These are phyloP conservation scores for Dentiscutata heterogama DNA, from an alignment of 371 early-diverging fungal genomes.

Conservation along the genomic window DNA sequence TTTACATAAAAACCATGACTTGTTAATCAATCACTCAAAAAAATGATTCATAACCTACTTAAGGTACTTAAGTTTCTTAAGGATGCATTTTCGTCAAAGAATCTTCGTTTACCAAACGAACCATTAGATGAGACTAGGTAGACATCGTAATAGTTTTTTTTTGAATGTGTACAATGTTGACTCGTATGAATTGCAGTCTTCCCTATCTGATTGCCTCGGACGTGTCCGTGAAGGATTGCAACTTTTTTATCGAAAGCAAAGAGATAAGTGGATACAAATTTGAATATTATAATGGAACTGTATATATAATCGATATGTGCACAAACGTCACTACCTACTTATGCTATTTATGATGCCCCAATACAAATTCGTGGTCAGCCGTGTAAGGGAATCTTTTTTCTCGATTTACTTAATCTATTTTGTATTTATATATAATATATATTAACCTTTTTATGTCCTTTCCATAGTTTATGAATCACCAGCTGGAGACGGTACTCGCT, in stretches of 20 bases:
- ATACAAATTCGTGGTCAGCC: constrained; percentile 26
- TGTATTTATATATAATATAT: neutral
- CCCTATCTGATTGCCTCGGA: constrained; percentile 36
- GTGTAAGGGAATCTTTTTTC: constrained; percentile 33
- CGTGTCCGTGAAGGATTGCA: constrained; percentile 22
- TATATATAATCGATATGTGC: constrained; percentile 39
- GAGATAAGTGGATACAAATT: constrained; percentile 34
- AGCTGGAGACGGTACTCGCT: constrained; percentile 23
- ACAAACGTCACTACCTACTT: neutral
- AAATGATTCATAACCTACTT: neutral
- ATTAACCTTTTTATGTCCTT: neutral
- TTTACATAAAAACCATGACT: too few relatives aligned
- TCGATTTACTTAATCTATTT: constrained; percentile 25
- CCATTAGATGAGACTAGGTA: constrained; percentile 21
- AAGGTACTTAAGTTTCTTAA: neutral
- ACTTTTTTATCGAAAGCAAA: constrained; percentile 30
- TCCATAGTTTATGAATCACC: constrained; percentile 7
- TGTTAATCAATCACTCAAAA: too few relatives aligned
- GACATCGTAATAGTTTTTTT: constrained; percentile 31
- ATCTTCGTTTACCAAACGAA: constrained; percentile 15
- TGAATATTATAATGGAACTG: constrained; percentile 34
- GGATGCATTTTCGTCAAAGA: constrained; percentile 19
- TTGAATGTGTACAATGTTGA: constrained; percentile 4
- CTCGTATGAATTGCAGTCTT: constrained; percentile 36
- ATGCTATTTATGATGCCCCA: neutral